phyloP scores from a whole-genome alignment of 176 grass and related monocot species.

The Oryza punctata region DNA sequence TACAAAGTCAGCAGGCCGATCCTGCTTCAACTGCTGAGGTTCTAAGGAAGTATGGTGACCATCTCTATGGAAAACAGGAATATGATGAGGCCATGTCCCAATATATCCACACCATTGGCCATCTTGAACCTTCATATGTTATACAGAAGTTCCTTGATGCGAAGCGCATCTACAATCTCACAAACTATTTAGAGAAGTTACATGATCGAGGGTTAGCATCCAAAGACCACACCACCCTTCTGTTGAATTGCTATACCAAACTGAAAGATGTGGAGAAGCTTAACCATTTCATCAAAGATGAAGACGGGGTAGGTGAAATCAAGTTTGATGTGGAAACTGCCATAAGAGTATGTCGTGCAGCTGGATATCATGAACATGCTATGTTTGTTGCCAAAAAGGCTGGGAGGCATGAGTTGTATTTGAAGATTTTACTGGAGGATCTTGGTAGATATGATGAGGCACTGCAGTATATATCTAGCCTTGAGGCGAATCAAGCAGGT shows the following conservation, averaged over 20 bases:
- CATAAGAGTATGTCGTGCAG: constrained; percentile 90
- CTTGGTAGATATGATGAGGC: constrained; percentile 91
- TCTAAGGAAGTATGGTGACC: constrained; percentile 91
- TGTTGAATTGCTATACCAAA: constrained; percentile 91
- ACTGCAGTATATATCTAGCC: constrained; percentile 87
- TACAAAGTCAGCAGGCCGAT: constrained; percentile 96
- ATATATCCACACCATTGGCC: constrained; percentile 94
- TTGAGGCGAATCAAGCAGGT: constrained; percentile 91
- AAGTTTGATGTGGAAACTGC: constrained; percentile 99
- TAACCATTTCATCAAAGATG: constrained; percentile 86
- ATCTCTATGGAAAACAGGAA: constrained; percentile 91
- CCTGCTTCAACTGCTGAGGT: constrained; percentile 94
- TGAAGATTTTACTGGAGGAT: constrained; percentile 99
- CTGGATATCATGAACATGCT: constrained; percentile 97
- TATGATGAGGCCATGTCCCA: constrained; percentile 97
- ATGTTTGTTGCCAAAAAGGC: constrained; percentile 97
- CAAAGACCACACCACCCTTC: constrained; percentile 85
- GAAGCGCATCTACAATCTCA: constrained; percentile 91
- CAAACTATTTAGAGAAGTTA: constrained; percentile 96
- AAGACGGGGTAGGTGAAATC: constrained; percentile 75
- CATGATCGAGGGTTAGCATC: constrained; percentile 88
- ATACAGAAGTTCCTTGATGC: constrained; percentile 99
- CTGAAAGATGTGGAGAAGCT: constrained; percentile 92
- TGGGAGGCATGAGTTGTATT: constrained; percentile 93
- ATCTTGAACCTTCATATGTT: constrained; percentile 97